Percentiles rank a stretch among this genome's conserved stretches.
phyloP scores from a whole-genome alignment of 345 rosid species.

The Gossypium australe region DNA sequence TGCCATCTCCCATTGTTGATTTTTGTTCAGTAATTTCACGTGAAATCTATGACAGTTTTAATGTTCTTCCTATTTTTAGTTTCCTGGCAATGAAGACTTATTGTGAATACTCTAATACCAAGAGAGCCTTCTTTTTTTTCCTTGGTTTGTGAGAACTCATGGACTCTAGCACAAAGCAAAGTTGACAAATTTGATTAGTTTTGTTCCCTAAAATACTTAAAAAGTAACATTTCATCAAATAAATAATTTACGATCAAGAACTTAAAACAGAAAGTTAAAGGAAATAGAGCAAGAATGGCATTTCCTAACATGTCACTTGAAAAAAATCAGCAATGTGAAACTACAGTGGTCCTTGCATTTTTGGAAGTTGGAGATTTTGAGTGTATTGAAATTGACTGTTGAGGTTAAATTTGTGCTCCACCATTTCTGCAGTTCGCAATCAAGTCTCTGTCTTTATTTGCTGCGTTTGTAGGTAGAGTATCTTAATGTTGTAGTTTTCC shows the following conservation, averaged over 20 bases:
- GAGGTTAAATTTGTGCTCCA: slow-evolving; percentile 1
- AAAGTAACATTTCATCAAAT: neutral
- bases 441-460: slow-evolving; percentile 7
- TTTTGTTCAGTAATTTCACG: neutral
- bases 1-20: neutral
- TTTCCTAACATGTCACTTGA: neutral
- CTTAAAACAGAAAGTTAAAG: neutral
- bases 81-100: neutral
- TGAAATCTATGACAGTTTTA: neutral
- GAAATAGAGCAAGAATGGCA: neutral
- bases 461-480: neutral
- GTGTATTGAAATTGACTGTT: neutral
- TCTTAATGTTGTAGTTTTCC: slow-evolving; percentile 1
- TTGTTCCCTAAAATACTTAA: neutral
- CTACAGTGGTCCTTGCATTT: neutral
- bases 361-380: neutral
- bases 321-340: neutral
- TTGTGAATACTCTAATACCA: neutral
- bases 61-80: neutral
- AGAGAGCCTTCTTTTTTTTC: too few relatives aligned
- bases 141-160: too few relatives aligned
- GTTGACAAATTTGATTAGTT: neutral
- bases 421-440: neutral
- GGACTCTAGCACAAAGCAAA: neutral
- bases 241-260: neutral